Conservation (phyloP, 768 basidiomycete species). For the Lepiota brunneoincarnata region DNA sequence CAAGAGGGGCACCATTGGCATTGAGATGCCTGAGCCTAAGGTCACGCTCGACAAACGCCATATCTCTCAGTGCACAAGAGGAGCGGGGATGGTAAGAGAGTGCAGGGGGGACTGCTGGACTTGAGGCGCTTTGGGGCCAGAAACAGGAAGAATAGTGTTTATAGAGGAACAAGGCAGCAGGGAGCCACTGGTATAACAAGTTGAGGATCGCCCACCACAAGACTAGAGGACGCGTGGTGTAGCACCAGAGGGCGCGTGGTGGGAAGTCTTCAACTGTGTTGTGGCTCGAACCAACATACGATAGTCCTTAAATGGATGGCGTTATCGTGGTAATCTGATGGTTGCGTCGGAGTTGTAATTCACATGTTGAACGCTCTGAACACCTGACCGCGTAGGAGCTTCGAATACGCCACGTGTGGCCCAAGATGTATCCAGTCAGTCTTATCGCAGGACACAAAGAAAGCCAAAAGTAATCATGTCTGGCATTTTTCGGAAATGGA, state of each 20-base stretch:
- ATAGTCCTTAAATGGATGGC: neutral
- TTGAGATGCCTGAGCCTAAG: constrained; percentile 4
- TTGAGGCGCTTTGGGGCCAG: neutral
- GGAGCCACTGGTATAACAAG: neutral
- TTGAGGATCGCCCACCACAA: constrained; percentile 11
- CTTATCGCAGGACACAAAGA: neutral
- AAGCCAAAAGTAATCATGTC: neutral
- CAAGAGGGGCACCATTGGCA: neutral
- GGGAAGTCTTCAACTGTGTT: constrained; percentile 12
- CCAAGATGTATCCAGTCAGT: neutral
- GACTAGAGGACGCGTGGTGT: neutral
- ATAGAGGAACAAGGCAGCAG: constrained; percentile 1
- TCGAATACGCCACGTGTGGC: neutral
- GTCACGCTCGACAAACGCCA: constrained; percentile 4
- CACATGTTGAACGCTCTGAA: neutral
- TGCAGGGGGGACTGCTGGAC: neutral
- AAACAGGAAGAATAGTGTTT: neutral
- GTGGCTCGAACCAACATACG: constrained; percentile 2
- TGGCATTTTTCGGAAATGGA: neutral
- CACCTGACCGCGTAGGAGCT: neutral
- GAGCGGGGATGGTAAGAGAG: neutral
- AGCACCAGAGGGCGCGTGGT: constrained; percentile 3
- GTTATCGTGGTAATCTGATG: constrained; percentile 11
- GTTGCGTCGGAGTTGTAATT: constrained; percentile 2
- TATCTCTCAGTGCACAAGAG: neutral